Conservation (phyloP, 2,329 filamentous ascomycete genomes). For the Nemania abortiva region DNA sequence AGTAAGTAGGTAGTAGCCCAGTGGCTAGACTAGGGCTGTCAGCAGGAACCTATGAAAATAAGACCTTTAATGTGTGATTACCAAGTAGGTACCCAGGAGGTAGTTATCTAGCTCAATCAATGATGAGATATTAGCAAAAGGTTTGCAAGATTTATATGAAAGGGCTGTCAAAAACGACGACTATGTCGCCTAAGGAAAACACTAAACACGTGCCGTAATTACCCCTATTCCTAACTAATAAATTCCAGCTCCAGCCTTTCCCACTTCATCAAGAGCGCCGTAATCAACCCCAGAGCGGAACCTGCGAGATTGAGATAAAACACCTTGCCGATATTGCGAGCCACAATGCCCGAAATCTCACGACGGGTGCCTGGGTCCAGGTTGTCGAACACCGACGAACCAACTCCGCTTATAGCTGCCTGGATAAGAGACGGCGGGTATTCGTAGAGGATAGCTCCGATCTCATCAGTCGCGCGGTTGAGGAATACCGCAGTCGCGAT, state of each 20-base stretch:
- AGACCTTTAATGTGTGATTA: no score
- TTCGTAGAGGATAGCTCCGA: conserved; percentile 23
- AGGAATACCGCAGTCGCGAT: conserved; percentile 37
- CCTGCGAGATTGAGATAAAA: conserved; percentile 19
- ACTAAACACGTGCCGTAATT: background rate
- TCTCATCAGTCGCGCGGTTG: conserved; percentile 30
- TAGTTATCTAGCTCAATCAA: no score
- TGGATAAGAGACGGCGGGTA: conserved; percentile 13
- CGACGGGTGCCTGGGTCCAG: background rate
- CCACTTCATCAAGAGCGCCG: conserved; percentile 3
- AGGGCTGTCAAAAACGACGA: no score
- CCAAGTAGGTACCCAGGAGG: no score
- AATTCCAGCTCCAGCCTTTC: background rate
- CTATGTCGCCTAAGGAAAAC: no score
- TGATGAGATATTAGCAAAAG: no score
- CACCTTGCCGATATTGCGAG: conserved; percentile 7
- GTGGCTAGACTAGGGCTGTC: no score
- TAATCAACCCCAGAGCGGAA: background rate
- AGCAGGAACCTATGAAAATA: no score
- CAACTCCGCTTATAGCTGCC: conserved; percentile 23
- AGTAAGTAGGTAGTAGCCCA: no score
- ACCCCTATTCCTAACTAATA: background rate
- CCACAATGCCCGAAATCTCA: background rate
- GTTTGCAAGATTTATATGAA: no score
- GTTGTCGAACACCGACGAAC: background rate